Evolutionary conservation across 1,284 basidiomycete genomes (phyloP).

Genomic region (Ceratobasidium sp.): DNA sequence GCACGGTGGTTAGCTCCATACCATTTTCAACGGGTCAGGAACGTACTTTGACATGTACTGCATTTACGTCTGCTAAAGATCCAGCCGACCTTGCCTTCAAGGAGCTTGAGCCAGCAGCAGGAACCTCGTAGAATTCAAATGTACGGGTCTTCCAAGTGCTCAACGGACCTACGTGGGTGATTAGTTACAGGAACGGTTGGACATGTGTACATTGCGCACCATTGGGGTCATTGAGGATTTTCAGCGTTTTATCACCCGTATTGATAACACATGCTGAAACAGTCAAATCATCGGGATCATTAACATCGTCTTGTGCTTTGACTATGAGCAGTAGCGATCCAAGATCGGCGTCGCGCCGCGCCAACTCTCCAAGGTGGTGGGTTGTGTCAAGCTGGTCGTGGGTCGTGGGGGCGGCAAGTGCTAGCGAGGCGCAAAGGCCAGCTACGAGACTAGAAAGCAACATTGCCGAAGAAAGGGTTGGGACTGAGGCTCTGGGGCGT

Average conservation of each 20-base stretch:
- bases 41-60: conserved; percentile 31
- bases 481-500: neutral
- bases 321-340: conserved; percentile 29
- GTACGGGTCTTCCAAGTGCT: conserved; percentile 41
- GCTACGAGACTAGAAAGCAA: neutral
- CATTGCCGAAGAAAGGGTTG: neutral
- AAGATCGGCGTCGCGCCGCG: conserved; percentile 11
- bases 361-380: conserved; percentile 5
- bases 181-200: neutral
- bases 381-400: neutral
- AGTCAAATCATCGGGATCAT: conserved; percentile 41
- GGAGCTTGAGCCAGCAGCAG: conserved; percentile 1
- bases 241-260: conserved; percentile 37
- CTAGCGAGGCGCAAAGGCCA: neutral
- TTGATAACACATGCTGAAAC: conserved; percentile 32
- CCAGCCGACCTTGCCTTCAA: conserved; percentile 17
- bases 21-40: neutral
- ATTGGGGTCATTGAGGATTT: conserved; percentile 41
- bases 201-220: conserved; percentile 8
- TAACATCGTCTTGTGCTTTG: conserved; percentile 36
- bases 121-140: conserved; percentile 34
- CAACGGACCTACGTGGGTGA: conserved; percentile 5
- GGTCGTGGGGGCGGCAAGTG: conserved; percentile 15
- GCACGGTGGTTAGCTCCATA: neutral
- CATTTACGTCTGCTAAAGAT: conserved; percentile 13